These are phyloP conservation scores for Phoma sp. DNA, from an alignment of 2,329 filamentous ascomycete genomes.

Conservation along the genomic window DNA sequence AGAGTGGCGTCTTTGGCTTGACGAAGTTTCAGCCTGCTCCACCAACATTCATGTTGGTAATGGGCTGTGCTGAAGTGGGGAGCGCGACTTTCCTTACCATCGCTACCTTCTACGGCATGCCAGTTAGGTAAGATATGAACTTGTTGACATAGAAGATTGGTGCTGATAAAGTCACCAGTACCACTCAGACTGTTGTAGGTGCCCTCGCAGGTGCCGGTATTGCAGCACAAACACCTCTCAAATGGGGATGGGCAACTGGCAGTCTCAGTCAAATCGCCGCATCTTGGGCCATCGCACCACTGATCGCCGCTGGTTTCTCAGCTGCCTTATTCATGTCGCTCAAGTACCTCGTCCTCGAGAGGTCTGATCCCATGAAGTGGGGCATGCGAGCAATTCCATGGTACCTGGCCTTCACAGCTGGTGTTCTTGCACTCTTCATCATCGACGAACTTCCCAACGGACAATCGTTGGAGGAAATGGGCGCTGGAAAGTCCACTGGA, in stretches of 20 bases:
- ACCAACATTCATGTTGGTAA: constrained; percentile 63
- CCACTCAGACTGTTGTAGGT: constrained; percentile 66
- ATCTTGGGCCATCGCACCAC: constrained; percentile 58
- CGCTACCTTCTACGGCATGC: constrained; percentile 59
- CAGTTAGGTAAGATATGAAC: constrained; percentile 47
- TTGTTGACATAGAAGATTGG: neutral
- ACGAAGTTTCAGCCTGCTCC: constrained; percentile 55
- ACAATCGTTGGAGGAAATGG: constrained; percentile 36
- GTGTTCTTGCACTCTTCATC: constrained; percentile 63
- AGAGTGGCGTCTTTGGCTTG: constrained; percentile 63
- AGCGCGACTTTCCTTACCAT: constrained; percentile 63
- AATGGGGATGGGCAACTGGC: constrained; percentile 35
- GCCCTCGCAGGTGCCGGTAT: constrained; percentile 66
- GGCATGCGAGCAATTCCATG: constrained; percentile 56
- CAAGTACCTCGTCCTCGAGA: constrained; percentile 58
- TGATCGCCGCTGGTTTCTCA: constrained; percentile 56
- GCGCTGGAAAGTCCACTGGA: constrained; percentile 32
- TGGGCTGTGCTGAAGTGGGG: constrained; percentile 61
- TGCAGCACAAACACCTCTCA: constrained; percentile 45
- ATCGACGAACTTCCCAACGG: constrained; percentile 55
- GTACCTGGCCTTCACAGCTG: constrained; percentile 58
- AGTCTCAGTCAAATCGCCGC: constrained; percentile 48
- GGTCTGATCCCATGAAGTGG: constrained; percentile 56
- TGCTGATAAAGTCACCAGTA: constrained; percentile 46
- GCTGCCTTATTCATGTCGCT: constrained; percentile 57